Base-by-base conservation (phyloP, 2,329 filamentous ascomycete species). In the Colletotrichum sp. region DNA sequence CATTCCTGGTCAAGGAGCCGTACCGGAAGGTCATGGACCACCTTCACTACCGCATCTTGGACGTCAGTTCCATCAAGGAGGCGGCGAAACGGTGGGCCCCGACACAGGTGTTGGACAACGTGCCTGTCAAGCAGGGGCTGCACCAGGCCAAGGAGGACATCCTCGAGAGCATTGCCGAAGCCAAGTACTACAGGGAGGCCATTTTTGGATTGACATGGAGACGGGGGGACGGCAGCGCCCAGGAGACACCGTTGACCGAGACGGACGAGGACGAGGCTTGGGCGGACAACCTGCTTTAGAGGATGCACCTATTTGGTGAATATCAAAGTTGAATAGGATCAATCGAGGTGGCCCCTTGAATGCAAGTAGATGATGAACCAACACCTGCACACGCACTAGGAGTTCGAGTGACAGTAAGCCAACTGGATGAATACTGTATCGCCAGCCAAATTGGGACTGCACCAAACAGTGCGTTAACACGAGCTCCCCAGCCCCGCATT, bases 61-160 rank as follows among this genome's bases (percentile, higher is more conserved):
- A 99, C 83, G 95, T 99, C 71, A 98, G 96, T 84, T 91, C 93
- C 63, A 91, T 99, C 81, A 99, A 99, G 86, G 97, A 99, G 87
- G 96, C 95, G 26, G 94, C 93, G 22, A 91, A 92, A 78, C 90
- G 96, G 62, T 99, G 97, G 96, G 93, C 92, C 59, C 89, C 89
- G 2, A 83, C 88, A n/a, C 88, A 91, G 9, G 83, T 95, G 10
- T 81, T 94, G 77, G 86, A 87, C 71, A 87, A 88, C 60, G 92
- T 91, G 32, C 96, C 96, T 15, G 84, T 82, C 77, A 99, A 99
- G 88, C 91, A 90, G 82, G 92, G 91, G 48, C 87, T 93, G 68
- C 97, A 99, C 86, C 92, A 96, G 84, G 97, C 97, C 0, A 92
- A 91, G 80, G 92, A 95, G 71, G 97, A 99, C 84, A 98, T 99